These are phyloP conservation scores for Heritiera littoralis DNA, from an alignment of 345 rosid species.

Conservation along the genomic window DNA sequence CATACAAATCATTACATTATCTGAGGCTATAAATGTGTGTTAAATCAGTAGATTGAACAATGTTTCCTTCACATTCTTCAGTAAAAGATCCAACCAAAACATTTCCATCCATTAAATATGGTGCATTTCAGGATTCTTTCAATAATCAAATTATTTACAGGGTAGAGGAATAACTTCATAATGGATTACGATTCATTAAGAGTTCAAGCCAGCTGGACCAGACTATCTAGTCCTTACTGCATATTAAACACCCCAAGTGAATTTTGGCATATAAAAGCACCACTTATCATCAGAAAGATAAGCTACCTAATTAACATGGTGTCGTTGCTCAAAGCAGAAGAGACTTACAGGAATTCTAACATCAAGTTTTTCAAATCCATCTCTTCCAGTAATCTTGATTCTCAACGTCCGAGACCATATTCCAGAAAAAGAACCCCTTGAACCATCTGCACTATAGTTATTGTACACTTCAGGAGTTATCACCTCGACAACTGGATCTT, in stretches of 20 bases:
- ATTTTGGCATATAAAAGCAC: background rate
- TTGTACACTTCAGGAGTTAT: slow-evolving; percentile 68
- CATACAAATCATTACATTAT: background rate
- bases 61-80: background rate
- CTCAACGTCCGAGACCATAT: slow-evolving; percentile 87
- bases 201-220: background rate
- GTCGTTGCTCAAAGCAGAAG: background rate
- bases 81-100: background rate
- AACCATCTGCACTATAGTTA: slow-evolving; percentile 55
- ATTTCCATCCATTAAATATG: background rate
- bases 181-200: background rate
- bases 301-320: background rate
- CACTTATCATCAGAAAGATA: background rate
- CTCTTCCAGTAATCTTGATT: slow-evolving; percentile 78
- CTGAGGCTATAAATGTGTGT: background rate
- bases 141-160: background rate
- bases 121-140: background rate
- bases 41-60: background rate
- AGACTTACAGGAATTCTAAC: slow-evolving; percentile 82
- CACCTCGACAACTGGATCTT: slow-evolving; percentile 79
- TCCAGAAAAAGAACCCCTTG: slow-evolving; percentile 66
- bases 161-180: background rate
- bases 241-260: background rate
- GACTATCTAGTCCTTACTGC: background rate
- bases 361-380: slow-evolving; percentile 84